phyloP scores from a whole-genome alignment of 805 yeast genomes.

The Candida awuae region DNA sequence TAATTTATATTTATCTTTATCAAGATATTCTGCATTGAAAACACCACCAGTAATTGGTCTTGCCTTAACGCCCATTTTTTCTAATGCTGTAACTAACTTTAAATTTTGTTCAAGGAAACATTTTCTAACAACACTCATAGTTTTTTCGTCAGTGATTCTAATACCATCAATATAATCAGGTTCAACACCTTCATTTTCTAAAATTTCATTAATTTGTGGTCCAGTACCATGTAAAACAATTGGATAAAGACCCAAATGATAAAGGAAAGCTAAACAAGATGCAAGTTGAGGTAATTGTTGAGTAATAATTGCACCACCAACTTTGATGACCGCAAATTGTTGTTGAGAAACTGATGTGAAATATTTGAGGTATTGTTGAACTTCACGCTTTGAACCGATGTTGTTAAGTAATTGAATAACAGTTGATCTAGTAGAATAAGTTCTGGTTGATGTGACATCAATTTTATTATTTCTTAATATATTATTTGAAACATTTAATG shows the following conservation, averaged over 20 bases:
- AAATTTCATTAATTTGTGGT: slow-evolving; percentile 91
- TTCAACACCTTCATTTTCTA: slow-evolving; percentile 90
- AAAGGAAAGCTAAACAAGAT: slow-evolving; percentile 87
- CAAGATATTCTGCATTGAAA: slow-evolving; percentile 85
- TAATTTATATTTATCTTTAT: slow-evolving; percentile 80
- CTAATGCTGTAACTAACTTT: slow-evolving; percentile 90
- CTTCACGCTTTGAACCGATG: slow-evolving; percentile 96
- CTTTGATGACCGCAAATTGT: slow-evolving; percentile 97
- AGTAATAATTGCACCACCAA: slow-evolving; percentile 98
- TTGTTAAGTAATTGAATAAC: slow-evolving; percentile 92
- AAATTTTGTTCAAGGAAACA: slow-evolving; percentile 95
- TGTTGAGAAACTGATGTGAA: slow-evolving; percentile 95
- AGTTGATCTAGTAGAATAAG: slow-evolving; percentile 77
- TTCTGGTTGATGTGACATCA: neutral
- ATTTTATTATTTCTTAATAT: neutral
- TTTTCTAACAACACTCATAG: slow-evolving; percentile 93
- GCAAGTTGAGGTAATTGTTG: slow-evolving; percentile 91
- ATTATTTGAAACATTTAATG: neutral
- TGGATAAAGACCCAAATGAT: slow-evolving; percentile 96
- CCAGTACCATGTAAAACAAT: slow-evolving; percentile 98
- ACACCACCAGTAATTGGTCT: slow-evolving; percentile 98
- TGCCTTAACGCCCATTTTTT: slow-evolving; percentile 94
- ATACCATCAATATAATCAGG: slow-evolving; percentile 96
- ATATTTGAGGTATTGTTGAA: slow-evolving; percentile 92
- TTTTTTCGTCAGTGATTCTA: slow-evolving; percentile 86